Conservation (phyloP, 2,329 filamentous ascomycete genomes). For the Xylariomycetidae sp. region DNA sequence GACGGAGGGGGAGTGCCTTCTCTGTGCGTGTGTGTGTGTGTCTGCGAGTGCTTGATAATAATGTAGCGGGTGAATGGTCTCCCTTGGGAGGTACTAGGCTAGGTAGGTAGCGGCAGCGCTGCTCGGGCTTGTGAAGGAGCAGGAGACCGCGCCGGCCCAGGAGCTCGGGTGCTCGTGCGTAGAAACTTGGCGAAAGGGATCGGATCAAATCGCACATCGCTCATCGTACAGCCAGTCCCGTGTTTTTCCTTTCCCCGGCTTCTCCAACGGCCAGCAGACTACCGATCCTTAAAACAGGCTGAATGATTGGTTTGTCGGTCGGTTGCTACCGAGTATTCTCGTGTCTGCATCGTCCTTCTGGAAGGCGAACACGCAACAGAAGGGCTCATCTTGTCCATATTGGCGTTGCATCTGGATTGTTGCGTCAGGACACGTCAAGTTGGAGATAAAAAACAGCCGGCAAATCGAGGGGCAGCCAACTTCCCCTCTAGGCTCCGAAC, state of each 20-base stretch:
- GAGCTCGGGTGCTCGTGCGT: slow-evolving; percentile 1
- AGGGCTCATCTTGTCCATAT: slow-evolving; percentile 10
- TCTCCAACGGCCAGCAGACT: background rate
- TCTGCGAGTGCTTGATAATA: background rate
- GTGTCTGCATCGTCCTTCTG: slow-evolving; percentile 6
- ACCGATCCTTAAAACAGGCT: background rate
- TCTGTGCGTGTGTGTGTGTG: too few relatives aligned
- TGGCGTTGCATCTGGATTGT: background rate
- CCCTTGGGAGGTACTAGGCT: background rate
- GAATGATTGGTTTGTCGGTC: background rate
- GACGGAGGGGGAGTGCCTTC: background rate
- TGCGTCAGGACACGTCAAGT: background rate
- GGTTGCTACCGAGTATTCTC: slow-evolving; percentile 11
- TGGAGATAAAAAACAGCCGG: background rate
- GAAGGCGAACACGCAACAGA: slow-evolving; percentile 3
- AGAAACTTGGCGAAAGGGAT: slow-evolving; percentile 3
- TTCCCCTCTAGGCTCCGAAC: background rate
- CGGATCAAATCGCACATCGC: slow-evolving; percentile 11
- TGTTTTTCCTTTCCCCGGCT: slow-evolving; percentile 16
- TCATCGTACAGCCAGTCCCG: slow-evolving; percentile 12
- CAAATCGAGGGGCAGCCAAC: background rate
- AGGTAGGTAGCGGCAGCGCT: background rate
- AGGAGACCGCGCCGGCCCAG: background rate
- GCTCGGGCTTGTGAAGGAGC: background rate
- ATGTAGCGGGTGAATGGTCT: background rate